phyloP scores from a whole-genome alignment of 345 rosid genomes.

The Arabidopsis suecica region DNA sequence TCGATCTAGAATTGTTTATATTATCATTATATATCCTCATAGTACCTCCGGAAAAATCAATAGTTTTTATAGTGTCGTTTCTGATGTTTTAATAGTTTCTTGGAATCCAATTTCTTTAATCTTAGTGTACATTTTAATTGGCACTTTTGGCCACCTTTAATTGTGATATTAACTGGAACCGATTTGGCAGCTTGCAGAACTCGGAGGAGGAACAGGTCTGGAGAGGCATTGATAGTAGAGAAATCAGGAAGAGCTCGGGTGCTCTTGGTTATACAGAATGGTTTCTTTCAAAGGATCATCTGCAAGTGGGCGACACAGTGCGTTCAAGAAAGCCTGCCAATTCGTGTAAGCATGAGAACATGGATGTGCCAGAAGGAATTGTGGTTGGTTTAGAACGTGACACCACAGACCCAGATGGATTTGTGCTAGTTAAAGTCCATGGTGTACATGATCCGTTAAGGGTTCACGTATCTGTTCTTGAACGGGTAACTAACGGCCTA shows the following conservation, averaged over 20 bases:
- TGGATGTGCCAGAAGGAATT: constrained; percentile 84
- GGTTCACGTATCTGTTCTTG: constrained; percentile 68
- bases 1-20: not conserved
- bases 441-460: constrained; percentile 88
- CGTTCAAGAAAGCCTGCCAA: constrained; percentile 84
- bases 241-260: constrained; percentile 47
- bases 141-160: constrained; percentile 10
- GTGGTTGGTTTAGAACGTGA: constrained; percentile 74
- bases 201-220: constrained; percentile 58
- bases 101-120: not conserved
- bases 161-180: constrained; percentile 28
- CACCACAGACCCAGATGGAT: constrained; percentile 60
- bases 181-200: constrained; percentile 65
- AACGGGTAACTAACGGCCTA: constrained; percentile 73
- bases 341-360: constrained; percentile 63
- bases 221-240: constrained; percentile 54
- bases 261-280: constrained; percentile 68
- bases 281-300: constrained; percentile 81
- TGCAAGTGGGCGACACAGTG: constrained; percentile 75
- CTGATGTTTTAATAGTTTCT: not conserved
- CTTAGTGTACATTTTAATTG: constrained; percentile 4
- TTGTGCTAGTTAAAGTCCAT: constrained; percentile 80
- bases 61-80: not conserved
- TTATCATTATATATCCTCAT: not conserved
- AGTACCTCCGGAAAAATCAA: not conserved